Conservation (phyloP, 306 rosid genomes). For the Dryas drummondii region DNA sequence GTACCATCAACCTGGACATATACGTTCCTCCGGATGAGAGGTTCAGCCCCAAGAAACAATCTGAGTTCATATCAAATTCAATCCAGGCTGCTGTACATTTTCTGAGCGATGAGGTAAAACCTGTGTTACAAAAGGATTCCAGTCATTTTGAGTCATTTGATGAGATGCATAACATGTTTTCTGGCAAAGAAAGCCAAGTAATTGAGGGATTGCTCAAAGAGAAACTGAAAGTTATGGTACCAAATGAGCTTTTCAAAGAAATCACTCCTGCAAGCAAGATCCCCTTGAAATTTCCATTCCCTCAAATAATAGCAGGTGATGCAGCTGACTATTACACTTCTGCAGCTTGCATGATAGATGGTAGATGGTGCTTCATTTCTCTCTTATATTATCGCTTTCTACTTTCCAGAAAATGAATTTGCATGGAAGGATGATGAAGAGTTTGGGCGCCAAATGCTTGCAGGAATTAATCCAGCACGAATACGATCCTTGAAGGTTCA, state of each 20-base stretch:
- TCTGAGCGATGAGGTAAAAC: slow-evolving; percentile 38
- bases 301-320: slow-evolving; percentile 53
- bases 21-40: slow-evolving; percentile 71
- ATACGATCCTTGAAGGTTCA: slow-evolving; percentile 52
- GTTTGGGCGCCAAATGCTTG: slow-evolving; percentile 79
- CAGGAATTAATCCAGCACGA: slow-evolving; percentile 67
- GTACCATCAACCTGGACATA: slow-evolving; percentile 33
- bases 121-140: slow-evolving; percentile 19
- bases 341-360: slow-evolving; percentile 5
- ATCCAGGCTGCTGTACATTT: slow-evolving; percentile 47
- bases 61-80: slow-evolving; percentile 46
- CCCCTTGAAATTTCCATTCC: slow-evolving; percentile 36
- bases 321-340: not conserved
- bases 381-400: slow-evolving; percentile 8
- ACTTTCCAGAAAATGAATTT: slow-evolving; percentile 43
- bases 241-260: slow-evolving; percentile 38
- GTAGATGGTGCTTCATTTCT: not conserved
- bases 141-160: slow-evolving; percentile 44
- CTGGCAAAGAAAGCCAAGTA: slow-evolving; percentile 35
- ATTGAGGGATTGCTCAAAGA: slow-evolving; percentile 42
- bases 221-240: slow-evolving; percentile 38
- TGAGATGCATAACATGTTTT: slow-evolving; percentile 44
- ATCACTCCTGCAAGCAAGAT: slow-evolving; percentile 31
- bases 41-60: slow-evolving; percentile 46
- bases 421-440: slow-evolving; percentile 72